These are phyloP conservation scores for Blastocladiella emersonii DNA, from an alignment of 371 early-diverging fungal genomes.

Conservation along the genomic window DNA sequence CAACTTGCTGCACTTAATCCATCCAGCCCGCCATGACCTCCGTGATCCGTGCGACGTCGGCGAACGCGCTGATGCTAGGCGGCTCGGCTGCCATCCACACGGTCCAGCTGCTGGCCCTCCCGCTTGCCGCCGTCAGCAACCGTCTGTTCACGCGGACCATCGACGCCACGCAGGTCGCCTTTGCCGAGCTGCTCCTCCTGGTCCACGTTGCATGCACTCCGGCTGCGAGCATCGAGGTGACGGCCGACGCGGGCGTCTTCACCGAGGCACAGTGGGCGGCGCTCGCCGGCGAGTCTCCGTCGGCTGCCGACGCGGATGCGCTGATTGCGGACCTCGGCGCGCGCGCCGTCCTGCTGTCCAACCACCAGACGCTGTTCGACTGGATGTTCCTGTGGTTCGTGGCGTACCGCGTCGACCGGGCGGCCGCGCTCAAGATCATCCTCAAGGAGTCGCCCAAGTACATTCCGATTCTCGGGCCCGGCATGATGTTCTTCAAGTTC, in stretches of 20 bases:
- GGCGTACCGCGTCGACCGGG: constrained; percentile 45
- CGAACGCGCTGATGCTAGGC: too few relatives aligned
- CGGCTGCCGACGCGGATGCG: constrained; percentile 16
- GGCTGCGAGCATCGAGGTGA: constrained; percentile 22
- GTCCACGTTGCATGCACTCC: constrained; percentile 25
- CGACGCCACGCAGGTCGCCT: constrained; percentile 27
- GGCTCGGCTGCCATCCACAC: too few relatives aligned
- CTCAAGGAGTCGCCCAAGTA: constrained; percentile 58
- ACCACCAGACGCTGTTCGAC: constrained; percentile 81
- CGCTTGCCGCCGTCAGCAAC: too few relatives aligned
- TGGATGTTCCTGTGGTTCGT: constrained; percentile 79
- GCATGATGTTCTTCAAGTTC: constrained; percentile 76
- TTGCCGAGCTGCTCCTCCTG: constrained; percentile 22
- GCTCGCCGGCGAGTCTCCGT: too few relatives aligned
- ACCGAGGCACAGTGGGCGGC: too few relatives aligned
- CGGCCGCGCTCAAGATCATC: constrained; percentile 68
- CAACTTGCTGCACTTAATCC: too few relatives aligned
- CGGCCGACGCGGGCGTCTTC: too few relatives aligned
- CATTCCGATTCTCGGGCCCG: constrained; percentile 71
- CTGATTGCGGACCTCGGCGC: not conserved
- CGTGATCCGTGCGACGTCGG: too few relatives aligned
- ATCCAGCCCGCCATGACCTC: too few relatives aligned
- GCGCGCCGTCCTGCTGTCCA: constrained; percentile 38
- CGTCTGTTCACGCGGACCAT: constrained; percentile 15
- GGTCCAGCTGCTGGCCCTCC: constrained; percentile 20